A percentile compares a stretch with the other conserved stretches of the same genome.
Conservation (phyloP, 805 yeast genomes). For the Cephaloascus albidus region DNA sequence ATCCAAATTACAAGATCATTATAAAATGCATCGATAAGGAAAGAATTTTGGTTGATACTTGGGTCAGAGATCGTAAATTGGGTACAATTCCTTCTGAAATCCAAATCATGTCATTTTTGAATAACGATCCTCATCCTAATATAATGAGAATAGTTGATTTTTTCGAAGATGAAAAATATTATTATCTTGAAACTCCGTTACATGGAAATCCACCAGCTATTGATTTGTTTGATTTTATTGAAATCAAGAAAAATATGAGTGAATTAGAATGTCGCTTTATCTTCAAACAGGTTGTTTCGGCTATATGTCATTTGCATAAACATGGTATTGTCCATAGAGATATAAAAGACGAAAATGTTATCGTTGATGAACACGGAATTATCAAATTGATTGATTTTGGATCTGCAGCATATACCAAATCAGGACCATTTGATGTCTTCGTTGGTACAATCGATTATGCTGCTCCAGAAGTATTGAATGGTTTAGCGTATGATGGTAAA, state of each 20-base stretch:
- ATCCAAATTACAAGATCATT: conserved; percentile 58
- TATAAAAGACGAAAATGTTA: conserved; percentile 89
- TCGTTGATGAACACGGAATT: conserved; percentile 73
- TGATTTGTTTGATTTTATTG: conserved; percentile 88
- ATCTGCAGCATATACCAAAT: conserved; percentile 80
- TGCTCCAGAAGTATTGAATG: conserved; percentile 90
- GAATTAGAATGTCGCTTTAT: conserved; percentile 73
- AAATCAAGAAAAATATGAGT: conserved; percentile 70
- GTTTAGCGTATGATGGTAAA: conserved; percentile 82
- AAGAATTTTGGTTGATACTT: conserved; percentile 88
- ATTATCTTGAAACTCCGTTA: conserved; percentile 85
- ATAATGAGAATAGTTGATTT: conserved; percentile 81
- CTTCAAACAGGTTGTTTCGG: conserved; percentile 70
- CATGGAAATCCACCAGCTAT: conserved; percentile 88
- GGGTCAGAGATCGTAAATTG: conserved; percentile 87
- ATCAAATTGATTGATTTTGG: conserved; percentile 92
- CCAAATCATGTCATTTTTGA: conserved; percentile 80
- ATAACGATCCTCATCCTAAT: conserved; percentile 74
- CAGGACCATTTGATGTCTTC: conserved; percentile 95
- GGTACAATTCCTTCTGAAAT: conserved; percentile 98
- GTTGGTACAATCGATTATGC: conserved; percentile 98
- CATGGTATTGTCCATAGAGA: conserved; percentile 91
- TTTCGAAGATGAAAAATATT: conserved; percentile 85
- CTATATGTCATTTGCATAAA: conserved; percentile 72
- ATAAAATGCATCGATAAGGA: conserved; percentile 88